phyloP scores from a whole-genome alignment of 2,329 filamentous ascomycete genomes.

The Fusarium staphyleae region DNA sequence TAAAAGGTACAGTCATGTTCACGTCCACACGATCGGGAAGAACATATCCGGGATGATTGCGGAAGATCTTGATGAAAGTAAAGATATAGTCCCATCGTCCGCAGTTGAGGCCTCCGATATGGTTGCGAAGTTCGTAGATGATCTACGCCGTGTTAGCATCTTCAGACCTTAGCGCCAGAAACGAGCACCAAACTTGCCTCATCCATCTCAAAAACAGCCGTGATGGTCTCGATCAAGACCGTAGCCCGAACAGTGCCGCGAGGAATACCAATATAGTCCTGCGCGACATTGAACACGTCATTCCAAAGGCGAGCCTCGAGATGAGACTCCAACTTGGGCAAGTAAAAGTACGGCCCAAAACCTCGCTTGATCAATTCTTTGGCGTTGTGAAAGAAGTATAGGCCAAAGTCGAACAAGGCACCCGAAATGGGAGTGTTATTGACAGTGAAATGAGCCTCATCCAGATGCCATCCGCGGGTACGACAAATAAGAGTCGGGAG shows the following conservation, averaged over 20 bases:
- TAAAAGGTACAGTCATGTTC: slow-evolving; percentile 98
- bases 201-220: slow-evolving; percentile 99
- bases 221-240: slow-evolving; percentile 96
- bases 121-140: slow-evolving; percentile 97
- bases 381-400: slow-evolving; percentile 99
- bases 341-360: slow-evolving; percentile 94
- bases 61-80: slow-evolving; percentile 99
- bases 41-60: slow-evolving; percentile 89
- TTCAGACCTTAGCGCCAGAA: too few species aligned
- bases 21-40: slow-evolving; percentile 89
- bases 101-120: slow-evolving; percentile 96
- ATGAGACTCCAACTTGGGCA: slow-evolving; percentile 98
- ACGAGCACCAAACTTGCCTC: slow-evolving; percentile 62
- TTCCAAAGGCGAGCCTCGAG: slow-evolving; percentile 98
- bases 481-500: slow-evolving; percentile 91
- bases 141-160: too few species aligned
- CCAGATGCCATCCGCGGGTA: slow-evolving; percentile 95
- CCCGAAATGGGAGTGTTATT: slow-evolving; percentile 95
- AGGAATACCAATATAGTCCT: slow-evolving; percentile 89
- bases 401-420: slow-evolving; percentile 92
- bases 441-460: slow-evolving; percentile 97
- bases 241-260: slow-evolving; percentile 94
- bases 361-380: slow-evolving; percentile 80
- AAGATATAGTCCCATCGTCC: slow-evolving; percentile 99
- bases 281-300: slow-evolving; percentile 93